Conservation (phyloP, 2,329 filamentous ascomycete genomes). For the Dryadomyces quercivorus region DNA sequence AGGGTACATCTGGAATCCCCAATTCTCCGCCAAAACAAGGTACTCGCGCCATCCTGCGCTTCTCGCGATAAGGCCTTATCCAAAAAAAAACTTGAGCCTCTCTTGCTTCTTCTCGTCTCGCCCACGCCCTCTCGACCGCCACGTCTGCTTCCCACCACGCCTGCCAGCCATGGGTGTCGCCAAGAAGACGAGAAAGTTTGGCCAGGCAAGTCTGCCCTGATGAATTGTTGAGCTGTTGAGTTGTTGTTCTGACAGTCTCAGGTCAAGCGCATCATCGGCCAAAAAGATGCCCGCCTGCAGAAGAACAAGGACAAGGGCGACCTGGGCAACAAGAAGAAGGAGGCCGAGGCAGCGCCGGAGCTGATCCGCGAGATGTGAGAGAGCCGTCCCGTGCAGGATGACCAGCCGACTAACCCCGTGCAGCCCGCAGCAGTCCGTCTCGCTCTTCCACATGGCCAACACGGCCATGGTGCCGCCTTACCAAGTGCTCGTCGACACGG, state of each 20-base stretch:
- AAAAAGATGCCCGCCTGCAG: conserved; percentile 69
- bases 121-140: no score
- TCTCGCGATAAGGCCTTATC: no score
- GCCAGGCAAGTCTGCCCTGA: conserved; percentile 18
- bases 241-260: conserved; percentile 14
- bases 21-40: no score
- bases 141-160: no score
- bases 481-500: conserved; percentile 15
- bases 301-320: conserved; percentile 59
- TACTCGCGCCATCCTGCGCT: no score
- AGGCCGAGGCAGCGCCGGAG: conserved; percentile 16
- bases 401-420: not conserved
- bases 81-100: no score
- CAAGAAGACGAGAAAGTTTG: conserved; percentile 90
- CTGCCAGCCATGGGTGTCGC: conserved; percentile 60
- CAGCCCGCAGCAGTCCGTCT: conserved; percentile 13
- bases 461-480: conserved; percentile 14
- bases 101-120: no score
- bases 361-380: conserved; percentile 13
- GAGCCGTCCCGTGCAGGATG: not conserved
- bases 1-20: no score
- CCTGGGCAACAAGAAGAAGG: conserved; percentile 31
- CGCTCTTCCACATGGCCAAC: conserved; percentile 16
- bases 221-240: no score
- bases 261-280: conserved; percentile 74